A percentile compares a stretch with the other conserved stretches of the same genome.
These are phyloP conservation scores for Catenaria anguillulae DNA, from an alignment of 371 early-diverging fungal species.

Conservation along the genomic window DNA sequence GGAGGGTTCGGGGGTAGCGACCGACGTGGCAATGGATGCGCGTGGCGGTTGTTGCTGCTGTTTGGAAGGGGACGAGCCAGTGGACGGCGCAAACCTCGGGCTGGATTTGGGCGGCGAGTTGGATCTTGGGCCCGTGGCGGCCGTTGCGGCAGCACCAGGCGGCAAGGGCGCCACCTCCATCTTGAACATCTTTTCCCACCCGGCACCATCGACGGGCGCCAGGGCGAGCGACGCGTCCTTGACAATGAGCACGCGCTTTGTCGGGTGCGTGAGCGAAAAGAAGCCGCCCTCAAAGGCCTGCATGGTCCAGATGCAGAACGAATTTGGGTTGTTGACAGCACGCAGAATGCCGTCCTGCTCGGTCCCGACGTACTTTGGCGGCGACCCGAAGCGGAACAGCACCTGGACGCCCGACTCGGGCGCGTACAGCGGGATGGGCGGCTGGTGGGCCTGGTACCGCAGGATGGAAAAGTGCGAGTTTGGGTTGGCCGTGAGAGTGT, in stretches of 20 bases:
- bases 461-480: background rate
- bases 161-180: background rate
- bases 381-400: background rate
- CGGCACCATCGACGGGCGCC: background rate
- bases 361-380: background rate
- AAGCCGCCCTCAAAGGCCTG: constrained; percentile 1
- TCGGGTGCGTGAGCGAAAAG: constrained; percentile 1
- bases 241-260: background rate
- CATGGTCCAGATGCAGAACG: too few species aligned
- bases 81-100: too few species aligned
- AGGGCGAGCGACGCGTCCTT: constrained; percentile 4
- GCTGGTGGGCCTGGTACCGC: background rate
- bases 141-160: too few species aligned
- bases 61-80: too few species aligned
- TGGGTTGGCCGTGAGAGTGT: too few species aligned
- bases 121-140: too few species aligned
- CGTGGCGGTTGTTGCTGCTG: too few species aligned
- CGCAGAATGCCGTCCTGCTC: background rate
- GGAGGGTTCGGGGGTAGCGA: too few species aligned
- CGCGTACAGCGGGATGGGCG: constrained; percentile 1
- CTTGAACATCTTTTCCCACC: background rate
- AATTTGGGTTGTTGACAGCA: background rate
- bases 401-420: constrained; percentile 3
- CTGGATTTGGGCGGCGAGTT: too few species aligned
- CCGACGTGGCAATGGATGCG: too few species aligned